These are phyloP conservation scores for Potentilla sterilis DNA, from an alignment of 306 rosid species.

Conservation along the genomic window DNA sequence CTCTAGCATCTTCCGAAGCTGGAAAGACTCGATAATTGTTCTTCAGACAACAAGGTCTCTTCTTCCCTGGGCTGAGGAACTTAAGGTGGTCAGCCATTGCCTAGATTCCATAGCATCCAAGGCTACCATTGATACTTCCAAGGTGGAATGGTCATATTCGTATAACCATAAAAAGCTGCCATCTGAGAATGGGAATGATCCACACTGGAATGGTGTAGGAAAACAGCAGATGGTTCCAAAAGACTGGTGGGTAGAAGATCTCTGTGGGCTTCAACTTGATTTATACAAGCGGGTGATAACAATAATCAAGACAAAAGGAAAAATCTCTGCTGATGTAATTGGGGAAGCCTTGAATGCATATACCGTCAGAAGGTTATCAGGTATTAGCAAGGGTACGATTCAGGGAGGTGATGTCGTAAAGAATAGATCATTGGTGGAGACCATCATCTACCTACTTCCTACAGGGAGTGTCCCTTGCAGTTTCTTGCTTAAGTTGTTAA, in stretches of 20 bases:
- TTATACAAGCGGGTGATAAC: conserved; percentile 62
- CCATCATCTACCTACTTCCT: conserved; percentile 64
- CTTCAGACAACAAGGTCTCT: conserved; percentile 81
- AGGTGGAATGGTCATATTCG: conserved; percentile 95
- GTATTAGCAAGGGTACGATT: conserved; percentile 61
- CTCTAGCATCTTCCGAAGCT: conserved; percentile 87
- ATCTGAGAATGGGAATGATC: conserved; percentile 65
- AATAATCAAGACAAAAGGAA: conserved; percentile 57
- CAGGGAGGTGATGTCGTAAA: conserved; percentile 60
- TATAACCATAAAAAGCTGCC: conserved; percentile 80
- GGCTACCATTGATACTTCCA: conserved; percentile 75
- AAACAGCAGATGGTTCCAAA: conserved; percentile 69
- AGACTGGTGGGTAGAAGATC: conserved; percentile 99
- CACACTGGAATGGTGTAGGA: conserved; percentile 67
- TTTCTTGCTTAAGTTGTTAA: conserved; percentile 67
- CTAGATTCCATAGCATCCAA: conserved; percentile 89
- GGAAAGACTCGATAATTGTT: conserved; percentile 94
- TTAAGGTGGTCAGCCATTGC: conserved; percentile 72
- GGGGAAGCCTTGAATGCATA: conserved; percentile 88
- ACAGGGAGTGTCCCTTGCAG: conserved; percentile 49
- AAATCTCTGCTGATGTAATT: conserved; percentile 48
- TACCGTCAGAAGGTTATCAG: conserved; percentile 61
- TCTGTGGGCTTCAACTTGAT: conserved; percentile 86
- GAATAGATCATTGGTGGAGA: conserved; percentile 56
- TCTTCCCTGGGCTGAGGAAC: conserved; percentile 94